These are phyloP conservation scores for Parietaria judaica DNA, from an alignment of 306 rosid genomes.

Conservation along the genomic window DNA sequence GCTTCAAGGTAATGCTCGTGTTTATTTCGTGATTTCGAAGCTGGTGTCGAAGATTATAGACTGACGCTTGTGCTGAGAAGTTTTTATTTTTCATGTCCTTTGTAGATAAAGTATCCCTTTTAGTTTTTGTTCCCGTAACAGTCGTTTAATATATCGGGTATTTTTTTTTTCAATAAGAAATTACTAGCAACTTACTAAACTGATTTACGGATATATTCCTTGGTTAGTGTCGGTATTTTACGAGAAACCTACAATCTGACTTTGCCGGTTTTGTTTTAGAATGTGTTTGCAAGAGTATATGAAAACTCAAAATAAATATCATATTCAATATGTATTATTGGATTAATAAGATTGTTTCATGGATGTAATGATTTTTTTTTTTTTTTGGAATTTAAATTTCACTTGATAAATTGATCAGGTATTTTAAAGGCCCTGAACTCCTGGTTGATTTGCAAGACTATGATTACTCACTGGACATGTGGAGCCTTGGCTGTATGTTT, in stretches of 20 bases:
- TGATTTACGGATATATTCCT: background rate
- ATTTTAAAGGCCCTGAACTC: conserved; percentile 44
- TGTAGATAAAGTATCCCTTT: background rate
- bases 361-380: too few relatives aligned
- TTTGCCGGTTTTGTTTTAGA: too few relatives aligned
- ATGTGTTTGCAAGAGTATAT: too few relatives aligned
- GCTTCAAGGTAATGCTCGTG: conserved; percentile 31
- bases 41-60: background rate
- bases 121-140: background rate
- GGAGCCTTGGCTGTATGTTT: conserved; percentile 33
- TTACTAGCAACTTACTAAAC: background rate
- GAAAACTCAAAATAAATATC: too few relatives aligned
- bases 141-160: too few relatives aligned
- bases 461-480: conserved; percentile 37
- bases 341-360: too few relatives aligned
- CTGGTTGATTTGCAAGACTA: conserved; percentile 41
- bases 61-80: background rate
- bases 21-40: background rate
- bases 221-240: background rate
- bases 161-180: too few relatives aligned
- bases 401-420: conserved; percentile 18
- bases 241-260: background rate
- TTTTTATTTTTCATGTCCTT: background rate
- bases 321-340: too few relatives aligned
- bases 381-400: background rate